Conservation (phyloP, 2,329 filamentous ascomycete species). For the Endothia cerciana region DNA sequence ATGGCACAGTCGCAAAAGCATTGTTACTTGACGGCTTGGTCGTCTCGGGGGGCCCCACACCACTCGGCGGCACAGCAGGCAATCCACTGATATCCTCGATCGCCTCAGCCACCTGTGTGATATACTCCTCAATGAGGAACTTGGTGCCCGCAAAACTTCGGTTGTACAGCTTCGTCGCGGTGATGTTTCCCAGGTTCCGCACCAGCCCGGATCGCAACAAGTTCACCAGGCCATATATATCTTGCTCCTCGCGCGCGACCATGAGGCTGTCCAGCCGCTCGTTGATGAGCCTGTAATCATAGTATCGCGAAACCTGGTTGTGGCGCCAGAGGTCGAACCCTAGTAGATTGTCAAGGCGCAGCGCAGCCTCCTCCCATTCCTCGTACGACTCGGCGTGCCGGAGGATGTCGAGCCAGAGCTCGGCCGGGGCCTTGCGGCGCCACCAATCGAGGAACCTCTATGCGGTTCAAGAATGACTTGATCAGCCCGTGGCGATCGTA, state of each 20-base stretch:
- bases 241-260: conserved; percentile 42
- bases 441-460: conserved; percentile 74
- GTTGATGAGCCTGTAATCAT: conserved; percentile 84
- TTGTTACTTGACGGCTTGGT: not conserved
- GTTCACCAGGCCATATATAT: conserved; percentile 76
- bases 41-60: conserved; percentile 10
- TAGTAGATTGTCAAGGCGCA: conserved; percentile 80
- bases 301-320: conserved; percentile 77
- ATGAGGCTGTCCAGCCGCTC: conserved; percentile 72
- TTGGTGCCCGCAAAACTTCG: conserved; percentile 88
- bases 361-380: conserved; percentile 85
- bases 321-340: conserved; percentile 84
- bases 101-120: conserved; percentile 79
- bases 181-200: conserved; percentile 90
- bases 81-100: conserved; percentile 75
- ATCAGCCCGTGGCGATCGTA: conserved; percentile 4
- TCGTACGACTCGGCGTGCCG: conserved; percentile 72
- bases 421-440: conserved; percentile 64
- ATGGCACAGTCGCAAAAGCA: not conserved
- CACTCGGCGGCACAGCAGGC: conserved; percentile 41
- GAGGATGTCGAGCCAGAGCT: conserved; percentile 68
- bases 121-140: conserved; percentile 87
- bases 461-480: conserved; percentile 1
- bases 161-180: conserved; percentile 79
- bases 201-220: conserved; percentile 78